These are phyloP conservation scores for Phlyctochytrium arcticum DNA, from an alignment of 192 early-diverging fungal species.

Conservation along the genomic window DNA sequence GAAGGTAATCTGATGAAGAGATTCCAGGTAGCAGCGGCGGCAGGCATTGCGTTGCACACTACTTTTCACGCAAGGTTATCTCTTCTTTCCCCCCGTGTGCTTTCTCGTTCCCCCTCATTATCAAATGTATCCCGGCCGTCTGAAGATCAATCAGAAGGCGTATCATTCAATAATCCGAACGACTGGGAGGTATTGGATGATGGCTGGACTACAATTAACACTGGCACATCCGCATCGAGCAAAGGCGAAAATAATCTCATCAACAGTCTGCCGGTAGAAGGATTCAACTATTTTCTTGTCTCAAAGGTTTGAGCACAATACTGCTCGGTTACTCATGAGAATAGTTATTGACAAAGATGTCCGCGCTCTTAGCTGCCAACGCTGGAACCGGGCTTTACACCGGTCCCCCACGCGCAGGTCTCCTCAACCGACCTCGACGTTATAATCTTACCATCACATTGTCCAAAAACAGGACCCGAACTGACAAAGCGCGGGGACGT, in stretches of 20 bases:
- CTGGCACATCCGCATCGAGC: background rate
- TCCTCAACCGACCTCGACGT: slow-evolving; percentile 1
- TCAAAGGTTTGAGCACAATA: slow-evolving; percentile 5
- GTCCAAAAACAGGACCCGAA: too few species aligned
- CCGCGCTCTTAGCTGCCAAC: background rate
- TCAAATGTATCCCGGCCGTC: too few species aligned
- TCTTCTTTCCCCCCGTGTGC: too few species aligned
- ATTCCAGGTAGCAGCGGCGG: too few species aligned
- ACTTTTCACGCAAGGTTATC: too few species aligned
- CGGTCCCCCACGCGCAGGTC: slow-evolving; percentile 9
- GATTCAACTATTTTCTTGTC: background rate
- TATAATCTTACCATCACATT: background rate
- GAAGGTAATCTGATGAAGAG: too few species aligned
- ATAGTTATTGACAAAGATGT: too few species aligned
- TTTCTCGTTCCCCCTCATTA: too few species aligned
- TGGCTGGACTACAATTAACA: background rate
- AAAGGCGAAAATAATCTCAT: background rate
- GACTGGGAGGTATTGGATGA: background rate
- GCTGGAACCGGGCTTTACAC: slow-evolving; percentile 20
- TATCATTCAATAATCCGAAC: background rate
- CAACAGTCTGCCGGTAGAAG: too few species aligned
- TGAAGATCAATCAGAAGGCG: background rate
- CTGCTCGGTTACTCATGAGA: background rate
- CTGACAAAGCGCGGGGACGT: too few species aligned
- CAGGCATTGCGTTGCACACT: too few species aligned